Percentiles rank a stretch among this genome's conserved stretches.
These are phyloP conservation scores for Phlyctochytrium arcticum DNA, from an alignment of 192 early-diverging fungal species.

Conservation along the genomic window DNA sequence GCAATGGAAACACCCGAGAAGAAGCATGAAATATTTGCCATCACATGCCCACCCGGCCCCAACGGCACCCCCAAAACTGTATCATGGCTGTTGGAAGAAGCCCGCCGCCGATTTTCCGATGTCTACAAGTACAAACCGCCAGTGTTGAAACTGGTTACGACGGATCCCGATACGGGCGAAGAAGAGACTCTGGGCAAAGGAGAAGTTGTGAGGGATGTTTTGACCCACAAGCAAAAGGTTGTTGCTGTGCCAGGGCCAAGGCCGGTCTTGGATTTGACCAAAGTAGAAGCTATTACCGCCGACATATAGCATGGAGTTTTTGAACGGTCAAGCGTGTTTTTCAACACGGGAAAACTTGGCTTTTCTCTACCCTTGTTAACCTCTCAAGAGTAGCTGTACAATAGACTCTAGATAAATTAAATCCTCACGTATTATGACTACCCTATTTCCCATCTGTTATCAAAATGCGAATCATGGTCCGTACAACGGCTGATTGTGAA, in stretches of 20 bases:
- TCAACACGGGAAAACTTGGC: too few species aligned
- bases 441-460: not conserved
- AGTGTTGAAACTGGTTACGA: constrained; percentile 15
- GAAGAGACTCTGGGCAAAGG: constrained; percentile 13
- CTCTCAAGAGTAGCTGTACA: too few species aligned
- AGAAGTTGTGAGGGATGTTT: constrained; percentile 13
- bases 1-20: constrained; percentile 3
- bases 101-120: constrained; percentile 19
- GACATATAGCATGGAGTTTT: too few species aligned
- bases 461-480: constrained; percentile 13
- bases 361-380: too few species aligned
- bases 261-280: too few species aligned
- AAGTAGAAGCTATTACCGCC: too few species aligned
- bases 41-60: constrained; percentile 20
- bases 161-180: constrained; percentile 22
- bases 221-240: constrained; percentile 14
- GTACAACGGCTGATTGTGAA: constrained; percentile 9
- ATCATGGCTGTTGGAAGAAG: constrained; percentile 25
- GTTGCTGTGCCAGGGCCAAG: not conserved
- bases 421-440: too few species aligned
- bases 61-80: constrained; percentile 31
- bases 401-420: too few species aligned
- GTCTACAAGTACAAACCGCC: constrained; percentile 20
- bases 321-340: too few species aligned
- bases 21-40: constrained; percentile 22